phyloP scores from a whole-genome alignment of 116 monocot genomes.

The Trichopus zeylanicus region DNA sequence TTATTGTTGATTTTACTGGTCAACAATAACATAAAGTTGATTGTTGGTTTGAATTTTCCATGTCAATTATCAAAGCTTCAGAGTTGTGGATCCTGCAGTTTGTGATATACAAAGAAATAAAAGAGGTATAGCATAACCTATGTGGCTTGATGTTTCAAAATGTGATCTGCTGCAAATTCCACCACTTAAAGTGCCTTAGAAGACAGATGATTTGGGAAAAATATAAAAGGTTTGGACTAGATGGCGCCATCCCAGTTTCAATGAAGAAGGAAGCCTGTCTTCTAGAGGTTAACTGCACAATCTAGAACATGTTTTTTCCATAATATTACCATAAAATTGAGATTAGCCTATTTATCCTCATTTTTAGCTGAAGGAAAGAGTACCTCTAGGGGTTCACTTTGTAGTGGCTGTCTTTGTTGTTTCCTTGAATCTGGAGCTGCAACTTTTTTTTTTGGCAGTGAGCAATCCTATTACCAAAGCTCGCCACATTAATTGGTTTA shows the following conservation, averaged over 20 bases:
- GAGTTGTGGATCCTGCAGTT: constrained; percentile 35
- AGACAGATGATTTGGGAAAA: constrained; percentile 34
- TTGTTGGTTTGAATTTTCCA: not conserved
- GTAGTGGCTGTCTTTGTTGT: too few species aligned
- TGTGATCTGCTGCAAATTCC: constrained; percentile 58
- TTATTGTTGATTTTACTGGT: not conserved
- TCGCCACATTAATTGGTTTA: too few species aligned
- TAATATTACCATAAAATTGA: not conserved
- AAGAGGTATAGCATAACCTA: constrained; percentile 53
- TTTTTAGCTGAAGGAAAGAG: constrained; percentile 60
- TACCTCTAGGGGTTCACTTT: too few species aligned
- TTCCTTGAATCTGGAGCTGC: too few species aligned
- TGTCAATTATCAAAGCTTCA: not conserved
- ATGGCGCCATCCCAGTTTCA: constrained; percentile 60
- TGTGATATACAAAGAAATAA: constrained; percentile 71
- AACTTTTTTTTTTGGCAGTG: too few species aligned
- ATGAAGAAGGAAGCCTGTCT: constrained; percentile 52
- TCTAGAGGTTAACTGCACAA: constrained; percentile 41
- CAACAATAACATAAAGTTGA: too few species aligned
- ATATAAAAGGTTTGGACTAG: constrained; percentile 68
- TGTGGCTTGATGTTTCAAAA: constrained; percentile 95
- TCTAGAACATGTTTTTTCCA: not conserved
- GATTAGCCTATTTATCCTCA: not conserved
- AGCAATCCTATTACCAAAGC: too few species aligned
- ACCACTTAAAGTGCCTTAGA: not conserved